phyloP scores from a whole-genome alignment of 163 green algal species.

The Trebouxiophyceae sp. region DNA sequence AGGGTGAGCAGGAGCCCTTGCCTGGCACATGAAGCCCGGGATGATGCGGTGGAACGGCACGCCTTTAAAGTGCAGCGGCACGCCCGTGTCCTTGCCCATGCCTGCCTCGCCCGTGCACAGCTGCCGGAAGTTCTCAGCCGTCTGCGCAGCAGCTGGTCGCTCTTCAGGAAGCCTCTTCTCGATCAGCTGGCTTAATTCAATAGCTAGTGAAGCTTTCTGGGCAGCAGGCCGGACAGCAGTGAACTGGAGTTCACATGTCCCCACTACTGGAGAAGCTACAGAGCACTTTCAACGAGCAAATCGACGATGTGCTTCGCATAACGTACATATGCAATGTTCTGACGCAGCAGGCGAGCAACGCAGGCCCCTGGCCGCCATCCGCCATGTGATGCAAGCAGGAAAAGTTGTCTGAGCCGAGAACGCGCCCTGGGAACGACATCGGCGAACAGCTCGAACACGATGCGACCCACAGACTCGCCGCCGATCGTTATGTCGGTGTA shows the following conservation, averaged over 20 bases:
- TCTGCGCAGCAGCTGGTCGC: too few species aligned
- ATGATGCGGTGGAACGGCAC: conserved; percentile 37
- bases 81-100: conserved; percentile 56
- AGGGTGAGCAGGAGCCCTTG: not conserved
- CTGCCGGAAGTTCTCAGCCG: conserved; percentile 90
- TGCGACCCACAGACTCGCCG: conserved; percentile 31
- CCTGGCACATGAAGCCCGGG: conserved; percentile 21
- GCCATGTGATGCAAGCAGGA: too few species aligned
- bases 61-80: conserved; percentile 35
- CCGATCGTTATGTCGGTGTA: conserved; percentile 53
- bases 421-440: conserved; percentile 59
- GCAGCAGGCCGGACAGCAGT: too few species aligned
- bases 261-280: too few species aligned
- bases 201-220: too few species aligned
- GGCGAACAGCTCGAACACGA: conserved; percentile 59
- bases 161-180: too few species aligned
- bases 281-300: not conserved
- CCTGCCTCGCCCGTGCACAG: conserved; percentile 68
- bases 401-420: too few species aligned
- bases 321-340: too few species aligned
- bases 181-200: not conserved
- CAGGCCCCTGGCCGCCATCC: too few species aligned
- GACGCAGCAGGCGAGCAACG: too few species aligned
- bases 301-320: not conserved
- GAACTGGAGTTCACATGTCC: too few species aligned